Evolutionary conservation across 768 basidiomycete species (phyloP).

Genomic region (Serendipita sp.): DNA sequence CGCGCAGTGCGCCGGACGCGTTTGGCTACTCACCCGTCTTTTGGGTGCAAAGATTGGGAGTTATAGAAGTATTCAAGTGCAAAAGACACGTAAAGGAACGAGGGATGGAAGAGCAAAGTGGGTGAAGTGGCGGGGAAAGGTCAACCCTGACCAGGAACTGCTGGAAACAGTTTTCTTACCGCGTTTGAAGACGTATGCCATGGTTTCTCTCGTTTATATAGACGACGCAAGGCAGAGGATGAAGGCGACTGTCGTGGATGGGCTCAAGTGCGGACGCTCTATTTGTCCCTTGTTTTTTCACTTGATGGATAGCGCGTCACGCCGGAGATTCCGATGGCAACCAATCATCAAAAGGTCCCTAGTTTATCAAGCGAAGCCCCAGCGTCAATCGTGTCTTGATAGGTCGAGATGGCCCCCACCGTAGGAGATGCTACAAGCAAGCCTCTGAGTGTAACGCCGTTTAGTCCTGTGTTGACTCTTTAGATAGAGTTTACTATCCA

Average conservation of each 20-base stretch:
- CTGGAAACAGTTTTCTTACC: conserved; percentile 23
- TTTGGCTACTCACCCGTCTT: conserved; percentile 34
- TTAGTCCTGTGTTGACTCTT: no score
- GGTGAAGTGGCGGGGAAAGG: neutral
- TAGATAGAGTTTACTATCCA: no score
- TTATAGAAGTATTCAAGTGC: conserved; percentile 8
- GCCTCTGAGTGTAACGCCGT: no score
- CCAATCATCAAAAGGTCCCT: no score
- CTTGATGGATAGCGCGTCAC: no score
- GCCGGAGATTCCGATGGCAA: no score
- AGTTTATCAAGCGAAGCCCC: no score
- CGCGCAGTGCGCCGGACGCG: conserved; percentile 13
- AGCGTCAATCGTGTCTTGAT: no score
- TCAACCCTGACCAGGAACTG: neutral
- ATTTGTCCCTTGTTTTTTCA: no score
- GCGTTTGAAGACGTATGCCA: conserved; percentile 35
- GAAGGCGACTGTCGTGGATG: neutral
- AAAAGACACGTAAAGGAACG: neutral
- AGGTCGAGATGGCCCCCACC: no score
- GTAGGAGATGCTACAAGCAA: no score
- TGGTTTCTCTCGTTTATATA: neutral
- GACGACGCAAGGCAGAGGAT: neutral
- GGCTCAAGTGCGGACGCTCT: no score
- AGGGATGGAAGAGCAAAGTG: conserved; percentile 7
- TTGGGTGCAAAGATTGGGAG: conserved; percentile 6